A percentile compares a stretch with the other conserved stretches of the same genome.
These are phyloP conservation scores for Gastrolobium villosum DNA, from an alignment of 306 rosid genomes.

Conservation along the genomic window DNA sequence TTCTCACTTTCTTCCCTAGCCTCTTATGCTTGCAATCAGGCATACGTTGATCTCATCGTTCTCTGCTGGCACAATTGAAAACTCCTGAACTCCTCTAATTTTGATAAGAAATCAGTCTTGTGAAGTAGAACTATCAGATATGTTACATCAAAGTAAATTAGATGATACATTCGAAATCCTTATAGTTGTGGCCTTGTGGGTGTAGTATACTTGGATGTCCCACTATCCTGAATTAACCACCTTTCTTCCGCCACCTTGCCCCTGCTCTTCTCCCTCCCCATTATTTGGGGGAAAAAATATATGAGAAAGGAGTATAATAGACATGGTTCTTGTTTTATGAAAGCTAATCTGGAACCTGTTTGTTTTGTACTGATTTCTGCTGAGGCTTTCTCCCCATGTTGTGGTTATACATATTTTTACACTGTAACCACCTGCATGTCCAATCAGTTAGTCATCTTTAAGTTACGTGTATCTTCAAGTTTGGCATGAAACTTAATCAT, in stretches of 20 bases:
- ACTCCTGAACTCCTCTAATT: not conserved
- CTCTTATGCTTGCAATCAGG: constrained; percentile 15
- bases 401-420: constrained; percentile 16
- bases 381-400: not conserved
- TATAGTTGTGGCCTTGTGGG: not conserved
- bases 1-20: not conserved
- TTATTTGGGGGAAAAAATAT: not conserved
- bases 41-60: constrained; percentile 21
- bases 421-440: constrained; percentile 4
- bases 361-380: not conserved
- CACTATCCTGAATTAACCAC: constrained; percentile 11
- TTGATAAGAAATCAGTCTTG: constrained; percentile 9
- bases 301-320: not conserved
- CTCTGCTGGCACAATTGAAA: not conserved
- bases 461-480: not conserved
- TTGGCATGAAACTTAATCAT: constrained; percentile 7
- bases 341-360: not conserved
- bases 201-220: not conserved
- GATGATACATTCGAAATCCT: constrained; percentile 14
- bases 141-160: constrained; percentile 9
- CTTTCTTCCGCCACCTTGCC: not conserved
- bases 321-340: not conserved
- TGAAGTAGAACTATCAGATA: not conserved
- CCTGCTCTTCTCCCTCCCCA: constrained; percentile 6
- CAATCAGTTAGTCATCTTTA: constrained; percentile 26